These are phyloP conservation scores for Earliella scabrosa DNA, from an alignment of 1,284 basidiomycete species.

Conservation along the genomic window DNA sequence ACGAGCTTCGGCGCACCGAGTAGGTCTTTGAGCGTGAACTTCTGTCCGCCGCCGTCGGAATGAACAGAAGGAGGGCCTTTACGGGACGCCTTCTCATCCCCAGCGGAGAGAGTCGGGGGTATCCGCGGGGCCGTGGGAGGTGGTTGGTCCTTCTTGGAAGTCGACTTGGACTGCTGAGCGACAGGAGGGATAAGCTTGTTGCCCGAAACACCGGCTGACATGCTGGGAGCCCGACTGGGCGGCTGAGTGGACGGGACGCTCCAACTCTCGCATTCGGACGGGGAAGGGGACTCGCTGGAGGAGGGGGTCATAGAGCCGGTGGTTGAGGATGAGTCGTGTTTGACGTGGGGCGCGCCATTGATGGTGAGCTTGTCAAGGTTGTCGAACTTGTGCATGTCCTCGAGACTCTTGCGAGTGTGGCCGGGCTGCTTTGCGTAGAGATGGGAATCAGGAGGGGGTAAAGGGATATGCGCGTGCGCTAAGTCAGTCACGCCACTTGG, in stretches of 20 bases:
- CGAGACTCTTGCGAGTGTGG: slow-evolving; percentile 52
- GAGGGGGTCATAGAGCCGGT: slow-evolving; percentile 43
- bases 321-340: slow-evolving; percentile 36
- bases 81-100: slow-evolving; percentile 29
- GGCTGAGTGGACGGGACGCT: slow-evolving; percentile 67
- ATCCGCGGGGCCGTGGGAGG: slow-evolving; percentile 33
- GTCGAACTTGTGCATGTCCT: slow-evolving; percentile 28
- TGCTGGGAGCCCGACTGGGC: slow-evolving; percentile 49
- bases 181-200: slow-evolving; percentile 40
- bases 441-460: slow-evolving; percentile 58
- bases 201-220: slow-evolving; percentile 56
- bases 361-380: slow-evolving; percentile 17
- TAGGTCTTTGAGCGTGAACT: slow-evolving; percentile 82
- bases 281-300: slow-evolving; percentile 48
- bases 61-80: slow-evolving; percentile 47
- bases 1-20: slow-evolving; percentile 75
- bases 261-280: slow-evolving; percentile 62
- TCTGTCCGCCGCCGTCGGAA: slow-evolving; percentile 65
- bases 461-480: slow-evolving; percentile 41
- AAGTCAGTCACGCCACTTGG: slow-evolving; percentile 17
- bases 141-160: slow-evolving; percentile 28
- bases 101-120: slow-evolving; percentile 33
- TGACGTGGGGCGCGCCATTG: slow-evolving; percentile 30
- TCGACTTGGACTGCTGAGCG: slow-evolving; percentile 28
- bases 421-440: slow-evolving; percentile 59